Evolutionary conservation across 495 filamentous ascomycete species (phyloP).

Genomic region (Penicillium nucicola): DNA sequence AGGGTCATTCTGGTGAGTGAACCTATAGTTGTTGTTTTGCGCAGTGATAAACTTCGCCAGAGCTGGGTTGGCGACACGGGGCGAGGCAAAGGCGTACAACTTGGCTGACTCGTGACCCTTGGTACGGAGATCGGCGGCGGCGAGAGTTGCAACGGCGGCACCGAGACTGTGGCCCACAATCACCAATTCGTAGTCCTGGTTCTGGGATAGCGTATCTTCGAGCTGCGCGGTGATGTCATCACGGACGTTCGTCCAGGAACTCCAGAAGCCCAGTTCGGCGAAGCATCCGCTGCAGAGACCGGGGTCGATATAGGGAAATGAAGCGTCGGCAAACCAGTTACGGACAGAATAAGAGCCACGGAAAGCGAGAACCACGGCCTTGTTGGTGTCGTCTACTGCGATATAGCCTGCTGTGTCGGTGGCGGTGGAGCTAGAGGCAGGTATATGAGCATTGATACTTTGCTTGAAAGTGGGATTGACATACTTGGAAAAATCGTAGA

Average conservation of each 20-base stretch:
- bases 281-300: slow-evolving; percentile 47
- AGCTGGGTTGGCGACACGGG: slow-evolving; percentile 57
- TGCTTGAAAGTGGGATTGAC: slow-evolving; percentile 7
- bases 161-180: slow-evolving; percentile 65
- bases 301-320: slow-evolving; percentile 33
- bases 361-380: slow-evolving; percentile 61
- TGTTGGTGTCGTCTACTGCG: slow-evolving; percentile 55
- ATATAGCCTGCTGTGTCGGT: slow-evolving; percentile 66
- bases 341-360: slow-evolving; percentile 59
- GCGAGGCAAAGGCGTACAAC: slow-evolving; percentile 66
- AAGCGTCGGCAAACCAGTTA: slow-evolving; percentile 64
- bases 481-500: slow-evolving; percentile 57
- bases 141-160: slow-evolving; percentile 58
- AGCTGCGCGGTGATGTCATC: slow-evolving; percentile 36
- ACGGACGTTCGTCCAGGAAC: slow-evolving; percentile 44
- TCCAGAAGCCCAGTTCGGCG: slow-evolving; percentile 53
- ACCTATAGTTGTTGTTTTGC: slow-evolving; percentile 57
- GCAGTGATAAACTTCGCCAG: slow-evolving; percentile 50
- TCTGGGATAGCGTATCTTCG: slow-evolving; percentile 14
- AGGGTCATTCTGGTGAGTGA: slow-evolving; percentile 63
- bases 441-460: slow-evolving; percentile 3
- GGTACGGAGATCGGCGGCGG: slow-evolving; percentile 53
- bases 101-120: slow-evolving; percentile 31
- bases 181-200: slow-evolving; percentile 52
- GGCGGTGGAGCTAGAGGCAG: slow-evolving; percentile 38